These are phyloP conservation scores for Solanum dulcamara DNA, from an alignment of 257 asterid species.

Conservation along the genomic window DNA sequence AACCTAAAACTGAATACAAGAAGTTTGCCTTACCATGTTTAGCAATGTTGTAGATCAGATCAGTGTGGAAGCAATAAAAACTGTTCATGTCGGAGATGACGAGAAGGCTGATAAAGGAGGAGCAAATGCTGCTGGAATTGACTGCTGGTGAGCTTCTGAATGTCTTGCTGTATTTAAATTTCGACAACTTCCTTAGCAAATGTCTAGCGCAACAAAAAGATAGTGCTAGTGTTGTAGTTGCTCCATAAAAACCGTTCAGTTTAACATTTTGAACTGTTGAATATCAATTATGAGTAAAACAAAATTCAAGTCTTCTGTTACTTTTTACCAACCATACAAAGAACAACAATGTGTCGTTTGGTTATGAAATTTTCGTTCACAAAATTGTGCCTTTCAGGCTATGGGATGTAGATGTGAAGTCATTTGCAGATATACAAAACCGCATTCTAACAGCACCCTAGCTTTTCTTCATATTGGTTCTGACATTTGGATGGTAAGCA, in stretches of 20 bases:
- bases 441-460: slow-evolving; percentile 20
- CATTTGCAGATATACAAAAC: slow-evolving; percentile 52
- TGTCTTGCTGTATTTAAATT: neutral
- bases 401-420: slow-evolving; percentile 80
- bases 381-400: slow-evolving; percentile 36
- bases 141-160: slow-evolving; percentile 46
- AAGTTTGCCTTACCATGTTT: neutral
- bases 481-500: neutral
- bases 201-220: neutral
- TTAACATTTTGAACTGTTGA: neutral
- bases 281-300: neutral
- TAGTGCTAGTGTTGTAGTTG: neutral
- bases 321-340: neutral
- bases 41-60: slow-evolving; percentile 44
- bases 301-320: neutral
- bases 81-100: slow-evolving; percentile 93
- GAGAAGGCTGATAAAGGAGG: slow-evolving; percentile 68
- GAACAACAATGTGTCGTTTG: neutral
- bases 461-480: neutral
- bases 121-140: slow-evolving; percentile 69
- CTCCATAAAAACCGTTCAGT: neutral
- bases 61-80: slow-evolving; percentile 44
- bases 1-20: neutral
- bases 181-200: neutral
- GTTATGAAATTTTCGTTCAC: neutral